Conservation (phyloP, 2,329 filamentous ascomycete genomes). For the Trichoderma pleuroti region DNA sequence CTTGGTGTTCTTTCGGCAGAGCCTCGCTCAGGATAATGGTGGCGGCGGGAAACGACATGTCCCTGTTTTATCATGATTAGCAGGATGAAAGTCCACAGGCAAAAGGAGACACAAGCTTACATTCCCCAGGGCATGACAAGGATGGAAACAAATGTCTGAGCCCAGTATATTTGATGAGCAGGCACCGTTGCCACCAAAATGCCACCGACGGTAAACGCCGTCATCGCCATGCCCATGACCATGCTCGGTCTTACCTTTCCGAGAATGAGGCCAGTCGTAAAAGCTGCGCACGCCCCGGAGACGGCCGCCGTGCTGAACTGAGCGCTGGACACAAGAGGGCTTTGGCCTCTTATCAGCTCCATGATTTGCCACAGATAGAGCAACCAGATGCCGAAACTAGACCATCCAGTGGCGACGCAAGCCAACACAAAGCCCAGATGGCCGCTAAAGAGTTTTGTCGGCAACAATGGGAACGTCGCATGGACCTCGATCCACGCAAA, state of each 20-base stretch:
- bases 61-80: slow-evolving; percentile 41
- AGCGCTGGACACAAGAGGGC: slow-evolving; percentile 39
- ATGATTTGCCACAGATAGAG: slow-evolving; percentile 47
- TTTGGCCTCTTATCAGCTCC: slow-evolving; percentile 35
- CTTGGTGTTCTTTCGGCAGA: slow-evolving; percentile 39
- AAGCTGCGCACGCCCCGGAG: slow-evolving; percentile 39
- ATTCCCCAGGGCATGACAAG: slow-evolving; percentile 17
- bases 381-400: slow-evolving; percentile 46
- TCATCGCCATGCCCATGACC: slow-evolving; percentile 40
- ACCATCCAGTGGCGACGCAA: slow-evolving; percentile 48
- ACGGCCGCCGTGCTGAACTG: slow-evolving; percentile 35
- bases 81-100: slow-evolving; percentile 18
- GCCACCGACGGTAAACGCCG: slow-evolving; percentile 39
- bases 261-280: slow-evolving; percentile 38
- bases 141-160: slow-evolving; percentile 51
- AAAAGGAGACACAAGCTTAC: background rate
- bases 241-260: slow-evolving; percentile 26
- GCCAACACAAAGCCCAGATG: slow-evolving; percentile 44
- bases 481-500: slow-evolving; percentile 52
- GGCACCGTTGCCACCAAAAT: slow-evolving; percentile 43
- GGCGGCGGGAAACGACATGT: slow-evolving; percentile 60
- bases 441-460: slow-evolving; percentile 8
- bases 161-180: slow-evolving; percentile 57
- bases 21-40: slow-evolving; percentile 53
- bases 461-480: slow-evolving; percentile 2